Conservation (phyloP, 306 rosid species). For the Vigna reflexopilosa region DNA sequence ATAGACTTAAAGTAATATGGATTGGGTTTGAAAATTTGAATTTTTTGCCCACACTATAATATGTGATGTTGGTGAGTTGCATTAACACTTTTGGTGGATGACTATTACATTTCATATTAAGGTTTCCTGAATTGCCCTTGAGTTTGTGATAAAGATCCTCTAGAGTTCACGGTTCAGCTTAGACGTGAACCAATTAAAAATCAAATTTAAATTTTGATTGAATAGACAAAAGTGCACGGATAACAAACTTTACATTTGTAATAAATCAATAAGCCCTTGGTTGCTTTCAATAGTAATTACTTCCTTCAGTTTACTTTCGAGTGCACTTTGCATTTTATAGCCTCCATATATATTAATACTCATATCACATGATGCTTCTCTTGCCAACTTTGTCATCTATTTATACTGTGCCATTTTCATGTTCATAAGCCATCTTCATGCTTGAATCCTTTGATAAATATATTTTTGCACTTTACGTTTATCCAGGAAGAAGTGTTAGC, state of each 20-base stretch:
- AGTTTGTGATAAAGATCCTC: no score
- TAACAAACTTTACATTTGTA: neutral
- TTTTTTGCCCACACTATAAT: no score
- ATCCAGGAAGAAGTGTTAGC: conserved; percentile 73
- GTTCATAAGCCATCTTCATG: no score
- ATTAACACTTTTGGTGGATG: conserved; percentile 30
- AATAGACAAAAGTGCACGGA: neutral
- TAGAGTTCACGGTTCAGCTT: no score
- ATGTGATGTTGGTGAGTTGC: conserved; percentile 8
- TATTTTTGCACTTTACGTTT: conserved; percentile 15
- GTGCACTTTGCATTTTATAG: neutral
- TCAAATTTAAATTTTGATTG: conserved; percentile 10
- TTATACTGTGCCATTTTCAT: no score
- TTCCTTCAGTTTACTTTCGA: neutral
- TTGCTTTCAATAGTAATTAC: neutral
- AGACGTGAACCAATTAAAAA: neutral
- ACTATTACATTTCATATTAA: neutral
- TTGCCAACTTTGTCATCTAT: no score
- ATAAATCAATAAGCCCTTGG: neutral
- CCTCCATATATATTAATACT: neutral
- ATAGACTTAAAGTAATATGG: no score
- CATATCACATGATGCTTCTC: neutral
- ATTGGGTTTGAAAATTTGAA: no score
- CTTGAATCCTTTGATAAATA: neutral
- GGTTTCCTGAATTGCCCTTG: no score